A percentile compares a stretch with the other conserved stretches of the same genome.
Conservation (phyloP, 1,284 basidiomycete genomes). For the Boletus mariae region DNA sequence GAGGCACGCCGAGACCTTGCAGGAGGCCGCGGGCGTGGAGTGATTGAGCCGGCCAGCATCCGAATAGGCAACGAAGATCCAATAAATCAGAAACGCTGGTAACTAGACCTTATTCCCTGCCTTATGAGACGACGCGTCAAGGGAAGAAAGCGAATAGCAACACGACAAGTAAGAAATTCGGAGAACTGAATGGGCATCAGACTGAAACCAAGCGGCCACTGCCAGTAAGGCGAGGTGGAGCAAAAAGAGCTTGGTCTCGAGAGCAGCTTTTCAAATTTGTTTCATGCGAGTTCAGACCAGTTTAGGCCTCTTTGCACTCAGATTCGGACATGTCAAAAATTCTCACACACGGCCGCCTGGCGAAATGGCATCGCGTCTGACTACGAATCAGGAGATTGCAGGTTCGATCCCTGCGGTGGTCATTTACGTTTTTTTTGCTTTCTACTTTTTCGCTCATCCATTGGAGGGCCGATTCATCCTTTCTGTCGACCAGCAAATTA, state of each 20-base stretch:
- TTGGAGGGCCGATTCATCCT: background rate
- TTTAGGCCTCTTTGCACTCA: background rate
- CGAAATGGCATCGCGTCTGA: constrained; percentile 68
- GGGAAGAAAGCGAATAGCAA: constrained; percentile 3
- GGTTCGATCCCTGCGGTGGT: constrained; percentile 46
- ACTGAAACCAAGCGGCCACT: constrained; percentile 15
- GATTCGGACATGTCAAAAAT: background rate
- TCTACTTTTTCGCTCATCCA: background rate
- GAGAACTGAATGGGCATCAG: constrained; percentile 17
- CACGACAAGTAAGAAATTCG: background rate
- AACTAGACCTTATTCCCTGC: constrained; percentile 3
- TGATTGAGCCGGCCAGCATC: constrained; percentile 48
- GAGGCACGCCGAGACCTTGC: constrained; percentile 50
- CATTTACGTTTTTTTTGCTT: constrained; percentile 4
- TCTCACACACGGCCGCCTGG: constrained; percentile 45
- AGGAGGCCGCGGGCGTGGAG: constrained; percentile 57
- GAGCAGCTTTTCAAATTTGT: constrained; percentile 1
- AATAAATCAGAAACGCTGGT: background rate
- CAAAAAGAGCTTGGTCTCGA: background rate
- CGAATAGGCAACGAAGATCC: constrained; percentile 13
- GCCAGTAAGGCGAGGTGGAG: background rate
- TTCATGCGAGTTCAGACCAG: constrained; percentile 21
- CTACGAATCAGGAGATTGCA: constrained; percentile 70
- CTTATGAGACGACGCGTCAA: constrained; percentile 1
- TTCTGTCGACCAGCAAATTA: background rate